These are phyloP conservation scores for Kurtzmaniella quercitrusa DNA, from an alignment of 1,139 yeast genomes.

Conservation along the genomic window DNA sequence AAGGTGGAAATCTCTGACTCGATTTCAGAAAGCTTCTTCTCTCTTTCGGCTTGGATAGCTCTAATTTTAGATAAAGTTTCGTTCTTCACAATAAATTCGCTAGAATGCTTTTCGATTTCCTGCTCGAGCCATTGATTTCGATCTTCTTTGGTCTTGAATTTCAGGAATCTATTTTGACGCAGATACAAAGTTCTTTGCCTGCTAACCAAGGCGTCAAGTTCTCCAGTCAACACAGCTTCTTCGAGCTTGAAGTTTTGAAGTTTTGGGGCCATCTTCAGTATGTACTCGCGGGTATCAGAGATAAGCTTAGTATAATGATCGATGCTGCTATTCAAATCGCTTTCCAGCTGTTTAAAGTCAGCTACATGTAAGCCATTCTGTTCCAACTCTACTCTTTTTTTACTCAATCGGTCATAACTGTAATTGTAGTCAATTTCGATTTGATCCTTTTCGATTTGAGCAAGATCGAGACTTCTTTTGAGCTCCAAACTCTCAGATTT, in stretches of 20 bases:
- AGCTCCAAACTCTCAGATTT: conserved; percentile 44
- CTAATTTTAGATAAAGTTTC: conserved; percentile 19
- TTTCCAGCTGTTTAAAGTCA: conserved; percentile 14
- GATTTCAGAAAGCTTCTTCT: conserved; percentile 25
- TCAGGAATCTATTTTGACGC: conserved; percentile 68
- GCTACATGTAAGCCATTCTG: conserved; percentile 19
- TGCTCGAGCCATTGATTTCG: conserved; percentile 67
- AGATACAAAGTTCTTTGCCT: conserved; percentile 63
- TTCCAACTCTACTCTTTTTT: conserved; percentile 37
- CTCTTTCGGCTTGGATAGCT: conserved; percentile 16
- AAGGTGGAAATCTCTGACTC: conserved; percentile 22
- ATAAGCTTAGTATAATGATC: conserved; percentile 18
- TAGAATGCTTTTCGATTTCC: conserved; percentile 22
- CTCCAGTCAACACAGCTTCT: conserved; percentile 38
- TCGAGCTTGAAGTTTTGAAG: conserved; percentile 32
- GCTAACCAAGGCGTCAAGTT: conserved; percentile 43
- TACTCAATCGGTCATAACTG: conserved; percentile 33
- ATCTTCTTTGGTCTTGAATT: conserved; percentile 51
- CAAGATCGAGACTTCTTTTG: conserved; percentile 32
- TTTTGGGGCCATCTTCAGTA: conserved; percentile 34
- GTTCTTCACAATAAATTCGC: conserved; percentile 11
- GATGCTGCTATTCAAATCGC: conserved; percentile 15
- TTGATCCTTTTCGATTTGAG: conserved; percentile 49
- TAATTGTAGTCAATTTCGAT: conserved; percentile 49
- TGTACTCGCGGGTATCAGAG: conserved; percentile 17